phyloP scores from a whole-genome alignment of 441 rosid genomes.

The Gossypium davidsonii region DNA sequence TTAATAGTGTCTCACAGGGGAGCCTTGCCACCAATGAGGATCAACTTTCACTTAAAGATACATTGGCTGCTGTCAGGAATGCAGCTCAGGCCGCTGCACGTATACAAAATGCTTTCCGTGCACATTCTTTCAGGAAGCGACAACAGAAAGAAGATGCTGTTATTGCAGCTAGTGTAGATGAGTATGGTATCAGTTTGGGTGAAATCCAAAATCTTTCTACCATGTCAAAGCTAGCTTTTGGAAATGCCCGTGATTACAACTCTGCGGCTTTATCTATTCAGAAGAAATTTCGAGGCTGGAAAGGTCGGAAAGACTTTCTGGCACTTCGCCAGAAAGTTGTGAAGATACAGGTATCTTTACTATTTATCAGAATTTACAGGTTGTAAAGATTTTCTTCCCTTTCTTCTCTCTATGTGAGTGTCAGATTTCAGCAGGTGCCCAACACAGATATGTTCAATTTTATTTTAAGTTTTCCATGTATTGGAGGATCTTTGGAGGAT shows the following conservation, averaged over 20 bases:
- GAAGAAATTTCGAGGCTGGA: conserved; percentile 91
- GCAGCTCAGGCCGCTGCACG: conserved; percentile 92
- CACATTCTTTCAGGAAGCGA: conserved; percentile 82
- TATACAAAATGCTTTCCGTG: conserved; percentile 94
- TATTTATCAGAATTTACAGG: not conserved
- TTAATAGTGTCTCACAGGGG: conserved; percentile 43
- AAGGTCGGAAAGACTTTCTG: conserved; percentile 69
- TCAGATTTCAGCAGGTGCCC: not conserved
- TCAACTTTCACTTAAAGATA: conserved; percentile 58
- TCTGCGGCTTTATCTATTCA: conserved; percentile 87
- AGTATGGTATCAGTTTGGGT: conserved; percentile 45
- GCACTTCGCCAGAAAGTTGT: conserved; percentile 74
- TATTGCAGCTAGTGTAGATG: conserved; percentile 29
- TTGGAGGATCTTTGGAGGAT: not conserved
- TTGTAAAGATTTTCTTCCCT: not conserved
- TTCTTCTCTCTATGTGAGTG: not conserved
- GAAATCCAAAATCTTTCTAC: conserved; percentile 57
- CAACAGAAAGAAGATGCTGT: conserved; percentile 39
- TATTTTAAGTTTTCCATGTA: not conserved
- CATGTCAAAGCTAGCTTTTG: conserved; percentile 48
- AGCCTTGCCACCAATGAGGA: conserved; percentile 38
- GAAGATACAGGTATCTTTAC: conserved; percentile 68
- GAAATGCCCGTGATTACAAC: conserved; percentile 41
- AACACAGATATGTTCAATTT: too few relatives aligned
- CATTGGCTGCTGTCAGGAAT: conserved; percentile 77